Evolutionary conservation across 148 eudicot species (phyloP), one percentile per base, ranked within the genome.

Genomic region (Vaccinium vitisidaea): DNA sequence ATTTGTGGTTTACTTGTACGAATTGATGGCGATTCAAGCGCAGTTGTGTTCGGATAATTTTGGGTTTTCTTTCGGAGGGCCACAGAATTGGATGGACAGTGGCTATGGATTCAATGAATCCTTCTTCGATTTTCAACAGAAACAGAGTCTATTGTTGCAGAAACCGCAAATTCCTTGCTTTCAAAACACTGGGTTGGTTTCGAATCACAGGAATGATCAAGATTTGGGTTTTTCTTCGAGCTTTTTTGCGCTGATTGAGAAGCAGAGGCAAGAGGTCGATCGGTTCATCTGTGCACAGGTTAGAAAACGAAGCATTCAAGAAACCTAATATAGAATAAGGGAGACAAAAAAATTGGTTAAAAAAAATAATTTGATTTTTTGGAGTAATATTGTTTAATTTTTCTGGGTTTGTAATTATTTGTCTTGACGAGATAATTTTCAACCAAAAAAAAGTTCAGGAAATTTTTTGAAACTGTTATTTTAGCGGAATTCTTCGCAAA

Each of bases 201-300:
- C 54, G 11, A 84, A 50, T 67, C 74, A 78, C 59, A 63, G 36
- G 59, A 52, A 50, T 43, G 59, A 54, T 19, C 76, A 32, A 39
- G 75, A 88, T 4, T 50, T 85, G 86, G 80, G 49, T 55, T 79
- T 88, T 50, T 88, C 90, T 77, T 74, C 58, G 8, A 53, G 63
- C 48, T 18, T 92, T 5, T 78, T 84, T 12, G 77, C 85, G 39
- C 91, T 87, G 27, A 39, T 90, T 63, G 90, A 92, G 75, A 92
- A 88, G 69, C 93, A 94, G 71, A 85, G 90, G 50, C 85, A 83
- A 6, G 93, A 92, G 84, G 87, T 90, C 67, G 95, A 95, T 55
- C 88, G 83, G 84, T 91, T 86, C 36, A 65, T 95, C n/a, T 82
- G 55, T 71, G 77, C 91, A 83, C 97, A 95, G 97, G 98, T 95